Base-by-base conservation (phyloP, 2,329 filamentous ascomycete genomes). In the Colletotrichum kahawae region DNA sequence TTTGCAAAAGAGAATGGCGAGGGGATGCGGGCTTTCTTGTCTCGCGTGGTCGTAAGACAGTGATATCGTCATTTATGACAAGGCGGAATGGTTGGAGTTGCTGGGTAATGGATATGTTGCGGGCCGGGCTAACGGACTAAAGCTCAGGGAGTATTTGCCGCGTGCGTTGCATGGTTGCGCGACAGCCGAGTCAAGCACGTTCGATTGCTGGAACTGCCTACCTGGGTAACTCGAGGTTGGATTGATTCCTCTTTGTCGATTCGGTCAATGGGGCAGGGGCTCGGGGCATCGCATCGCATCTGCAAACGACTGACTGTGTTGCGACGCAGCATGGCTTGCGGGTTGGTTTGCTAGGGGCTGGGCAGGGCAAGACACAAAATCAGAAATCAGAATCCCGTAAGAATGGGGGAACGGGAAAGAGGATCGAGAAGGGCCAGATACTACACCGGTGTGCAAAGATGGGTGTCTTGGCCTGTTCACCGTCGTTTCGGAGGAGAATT, bases 401-500 rank as follows among this genome's bases (percentile, higher is more conserved):
- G 33, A 43, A 31, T 24, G 38, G 24, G 18, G 31, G 38, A 36
- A 56, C 27, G 29, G 31, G 38, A 31, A 38, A 29, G 21, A 63
- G 31, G 33, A 60, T 18, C 18, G 12, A 33, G 34, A 18, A 31
- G 38, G 18, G 14, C 43, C 33, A 62, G 33, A 24, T 31, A 68
- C 27, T 12, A 70, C 71, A 65, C 67, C 14, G 67, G 31, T 69
- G 67, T 51, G 67, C 64, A 48, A 51, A 31, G 59, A 65, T 56
- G 67, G 56, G 34, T 68, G 29, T 54, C 71, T 74, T 70, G 71
- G 60, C 67, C 24, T 71, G 48, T 60, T 65, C 48, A 71, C 67
- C 71, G 71, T 74, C 38, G 67, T 74, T 74, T 74, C 71, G 67
- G 67, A 59, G 51, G 71, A 18, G 16, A 36, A 74, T 57, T 43